A percentile compares a stretch with the other conserved stretches of the same genome.
These are phyloP conservation scores for Salvia miltiorrhiza DNA, from an alignment of 257 asterid genomes.

Conservation along the genomic window DNA sequence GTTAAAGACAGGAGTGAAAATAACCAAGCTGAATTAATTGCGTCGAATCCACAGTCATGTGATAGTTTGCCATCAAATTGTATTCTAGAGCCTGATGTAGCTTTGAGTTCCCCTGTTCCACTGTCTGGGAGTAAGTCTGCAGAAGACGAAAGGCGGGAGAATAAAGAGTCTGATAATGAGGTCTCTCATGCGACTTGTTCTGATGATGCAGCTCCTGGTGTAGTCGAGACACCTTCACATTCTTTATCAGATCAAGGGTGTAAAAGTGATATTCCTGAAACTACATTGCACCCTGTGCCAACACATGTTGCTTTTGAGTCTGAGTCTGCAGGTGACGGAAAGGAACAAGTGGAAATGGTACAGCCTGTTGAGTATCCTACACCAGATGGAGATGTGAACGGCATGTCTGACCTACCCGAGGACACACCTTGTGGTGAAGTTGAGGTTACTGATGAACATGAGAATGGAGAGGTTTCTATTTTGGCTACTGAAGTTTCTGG, in stretches of 20 bases:
- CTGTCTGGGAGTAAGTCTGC: constrained; percentile 15
- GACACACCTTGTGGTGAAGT: constrained; percentile 19
- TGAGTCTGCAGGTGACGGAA: constrained; percentile 9
- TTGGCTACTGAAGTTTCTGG: constrained; percentile 11
- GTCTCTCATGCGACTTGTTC: constrained; percentile 3
- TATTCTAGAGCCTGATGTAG: constrained; percentile 2
- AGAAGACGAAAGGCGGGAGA: constrained; percentile 11
- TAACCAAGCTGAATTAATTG: neutral
- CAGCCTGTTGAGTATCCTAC: constrained; percentile 7
- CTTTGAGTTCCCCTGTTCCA: constrained; percentile 7
- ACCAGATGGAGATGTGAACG: neutral
- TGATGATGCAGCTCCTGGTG: constrained; percentile 18
- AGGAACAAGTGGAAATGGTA: constrained; percentile 9
- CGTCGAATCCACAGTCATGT: neutral
- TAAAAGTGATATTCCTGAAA: constrained; percentile 2
- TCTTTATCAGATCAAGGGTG: constrained; percentile 4
- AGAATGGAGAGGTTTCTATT: constrained; percentile 8
- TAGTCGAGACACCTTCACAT: constrained; percentile 3
- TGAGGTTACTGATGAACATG: constrained; percentile 14
- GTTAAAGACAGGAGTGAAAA: constrained; percentile 15
- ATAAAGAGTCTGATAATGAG: neutral
- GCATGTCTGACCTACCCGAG: neutral
- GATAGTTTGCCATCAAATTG: constrained; percentile 11
- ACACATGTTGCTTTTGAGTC: constrained; percentile 6
- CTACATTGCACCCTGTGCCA: neutral